A percentile compares a stretch with the other conserved stretches of the same genome.
Evolutionary conservation across 1,284 basidiomycete species (phyloP).

Genomic region (Vanrija sp.): DNA sequence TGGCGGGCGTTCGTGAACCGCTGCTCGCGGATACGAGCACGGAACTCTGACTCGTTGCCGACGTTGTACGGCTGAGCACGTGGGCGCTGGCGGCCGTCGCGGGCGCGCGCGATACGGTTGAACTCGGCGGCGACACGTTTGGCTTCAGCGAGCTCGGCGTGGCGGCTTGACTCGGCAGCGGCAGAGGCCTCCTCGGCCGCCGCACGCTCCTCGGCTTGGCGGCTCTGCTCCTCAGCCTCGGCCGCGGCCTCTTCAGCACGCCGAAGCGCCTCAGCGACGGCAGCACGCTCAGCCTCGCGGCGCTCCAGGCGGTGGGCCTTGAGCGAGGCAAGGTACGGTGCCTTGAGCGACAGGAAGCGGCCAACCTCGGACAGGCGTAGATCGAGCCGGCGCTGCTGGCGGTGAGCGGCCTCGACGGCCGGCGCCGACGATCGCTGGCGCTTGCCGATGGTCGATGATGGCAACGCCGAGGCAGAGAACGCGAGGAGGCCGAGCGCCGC

Average conservation of each 20-base stretch:
- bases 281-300: background rate
- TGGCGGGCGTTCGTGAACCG: too few species aligned
- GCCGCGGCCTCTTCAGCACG: background rate
- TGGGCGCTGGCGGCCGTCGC: too few species aligned
- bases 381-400: background rate
- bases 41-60: too few species aligned
- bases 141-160: too few species aligned
- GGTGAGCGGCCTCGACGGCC: background rate
- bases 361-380: background rate
- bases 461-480: background rate
- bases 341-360: background rate
- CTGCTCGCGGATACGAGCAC: too few species aligned
- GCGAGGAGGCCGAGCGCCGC: background rate
- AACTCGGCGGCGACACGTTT: too few species aligned
- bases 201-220: background rate
- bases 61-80: too few species aligned
- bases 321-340: background rate
- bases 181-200: background rate
- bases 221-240: too few species aligned
- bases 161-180: background rate
- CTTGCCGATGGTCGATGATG: background rate
- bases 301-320: background rate
- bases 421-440: background rate
- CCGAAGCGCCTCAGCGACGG: background rate
- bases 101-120: too few species aligned